Percentiles rank a stretch among this genome's conserved stretches.
Evolutionary conservation across 352 stramenopile species (phyloP).

Genomic region (Globisporangium canariense): DNA sequence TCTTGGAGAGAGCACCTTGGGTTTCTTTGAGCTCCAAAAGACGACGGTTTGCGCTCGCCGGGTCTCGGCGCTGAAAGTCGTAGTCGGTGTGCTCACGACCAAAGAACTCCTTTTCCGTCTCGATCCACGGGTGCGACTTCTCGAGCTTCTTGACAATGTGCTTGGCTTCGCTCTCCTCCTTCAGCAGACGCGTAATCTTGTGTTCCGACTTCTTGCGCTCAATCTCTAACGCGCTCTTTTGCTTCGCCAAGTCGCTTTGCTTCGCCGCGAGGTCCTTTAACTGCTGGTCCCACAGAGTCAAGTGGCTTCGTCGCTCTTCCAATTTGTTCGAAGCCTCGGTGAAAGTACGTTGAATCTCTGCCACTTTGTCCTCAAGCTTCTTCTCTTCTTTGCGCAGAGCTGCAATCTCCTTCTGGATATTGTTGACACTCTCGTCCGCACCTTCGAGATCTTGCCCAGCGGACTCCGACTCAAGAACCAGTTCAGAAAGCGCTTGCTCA

Average conservation of each 20-base stretch:
- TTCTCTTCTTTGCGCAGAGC: slow-evolving; percentile 61
- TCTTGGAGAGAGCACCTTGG: slow-evolving; percentile 93
- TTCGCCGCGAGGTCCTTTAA: slow-evolving; percentile 87
- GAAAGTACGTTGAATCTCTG: slow-evolving; percentile 60
- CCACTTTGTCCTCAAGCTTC: slow-evolving; percentile 66
- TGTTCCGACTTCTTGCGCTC: slow-evolving; percentile 95
- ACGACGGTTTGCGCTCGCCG: slow-evolving; percentile 77
- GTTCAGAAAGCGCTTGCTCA: slow-evolving; percentile 69
- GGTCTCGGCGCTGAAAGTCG: slow-evolving; percentile 93
- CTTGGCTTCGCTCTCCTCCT: slow-evolving; percentile 91
- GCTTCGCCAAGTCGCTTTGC: slow-evolving; percentile 76
- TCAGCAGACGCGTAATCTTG: slow-evolving; percentile 90
- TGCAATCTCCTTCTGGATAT: slow-evolving; percentile 60
- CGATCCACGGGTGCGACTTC: slow-evolving; percentile 97
- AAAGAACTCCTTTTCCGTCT: slow-evolving; percentile 96
- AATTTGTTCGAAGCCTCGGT: slow-evolving; percentile 59
- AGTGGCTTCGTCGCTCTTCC: slow-evolving; percentile 60
- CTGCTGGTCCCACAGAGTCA: slow-evolving; percentile 89
- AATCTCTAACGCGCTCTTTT: slow-evolving; percentile 88
- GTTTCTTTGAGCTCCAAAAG: slow-evolving; percentile 91
- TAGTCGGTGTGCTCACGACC: slow-evolving; percentile 96
- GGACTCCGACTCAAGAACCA: slow-evolving; percentile 72
- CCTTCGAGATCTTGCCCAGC: slow-evolving; percentile 61
- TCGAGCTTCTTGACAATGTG: slow-evolving; percentile 90
- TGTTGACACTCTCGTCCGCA: slow-evolving; percentile 44